Base-by-base conservation (phyloP, 2,329 filamentous ascomycete genomes). In the Pseudopyrenochaeta lycopersici region DNA sequence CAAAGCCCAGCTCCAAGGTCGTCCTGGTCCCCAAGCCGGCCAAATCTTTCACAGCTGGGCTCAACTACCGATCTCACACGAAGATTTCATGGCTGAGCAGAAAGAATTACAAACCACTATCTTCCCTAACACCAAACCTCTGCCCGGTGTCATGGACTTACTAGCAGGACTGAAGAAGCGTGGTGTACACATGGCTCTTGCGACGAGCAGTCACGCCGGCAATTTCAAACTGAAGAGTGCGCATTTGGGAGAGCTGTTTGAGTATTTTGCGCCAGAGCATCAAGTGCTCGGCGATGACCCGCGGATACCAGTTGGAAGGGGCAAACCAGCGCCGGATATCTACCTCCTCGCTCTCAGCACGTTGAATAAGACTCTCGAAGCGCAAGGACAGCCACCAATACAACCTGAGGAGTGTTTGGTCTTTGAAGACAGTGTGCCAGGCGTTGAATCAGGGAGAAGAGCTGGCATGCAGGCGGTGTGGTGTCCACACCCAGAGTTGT, bases 381-480 rank as follows among this genome's bases (percentile, higher is more conserved):
- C 84, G 0, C 77, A 82, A 3, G 86, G 85, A 0, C 79, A 83
- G 60, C 79, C 84, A 54, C 81, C 82, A 47, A 88, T 99, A 58
- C 81, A 73, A 48, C 92, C 92, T 0, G 90, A 90, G 63, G 94
- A 98, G 76, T 98, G 95, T 72, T 82, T 99, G 14, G 95, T 98
- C 0, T 98, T 99, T 68, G 95, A 99, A 78, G 95, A 99, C 76
- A 91, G 89, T 40, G 93, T 98, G 1, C 91, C 92, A 0, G 95
- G 95, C 3, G 92, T 97, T 2, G 95, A 99, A 78, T 87, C 92
- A 2, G 95, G 92, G 4, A 82, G 95, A 47, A 86, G 95, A 62
- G 95, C 95, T 0, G 94, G 94, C 0, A 98, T 98, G 94, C 87
- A 94, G 62, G 92, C 96, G 11, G 82, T 97, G 1, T 99, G 95